phyloP scores from a whole-genome alignment of 192 early-diverging fungal species.

The Gigaspora rosea region DNA sequence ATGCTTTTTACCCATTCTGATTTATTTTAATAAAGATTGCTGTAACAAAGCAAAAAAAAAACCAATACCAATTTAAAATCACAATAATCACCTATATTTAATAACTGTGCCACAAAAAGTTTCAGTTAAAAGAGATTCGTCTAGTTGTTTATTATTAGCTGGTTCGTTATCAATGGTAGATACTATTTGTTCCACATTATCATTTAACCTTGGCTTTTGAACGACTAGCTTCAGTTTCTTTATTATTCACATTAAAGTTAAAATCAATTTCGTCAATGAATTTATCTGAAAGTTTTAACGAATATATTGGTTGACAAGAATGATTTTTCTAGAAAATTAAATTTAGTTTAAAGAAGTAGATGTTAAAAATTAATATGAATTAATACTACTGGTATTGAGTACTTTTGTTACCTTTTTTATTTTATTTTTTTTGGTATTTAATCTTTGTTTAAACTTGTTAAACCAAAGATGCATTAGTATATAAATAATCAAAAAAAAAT shows the following conservation, averaged over 20 bases:
- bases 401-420: slow-evolving; percentile 13
- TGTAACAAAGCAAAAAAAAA: background rate
- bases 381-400: background rate
- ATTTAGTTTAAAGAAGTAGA: background rate
- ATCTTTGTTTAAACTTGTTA: background rate
- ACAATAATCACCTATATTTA: slow-evolving; percentile 4
- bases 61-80: background rate
- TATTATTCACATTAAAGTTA: too few relatives aligned
- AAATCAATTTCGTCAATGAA: background rate
- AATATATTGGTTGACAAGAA: background rate
- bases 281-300: background rate
- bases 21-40: background rate
- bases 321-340: background rate
- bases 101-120: slow-evolving; percentile 8
- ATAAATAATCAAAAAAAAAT: background rate
- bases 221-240: background rate
- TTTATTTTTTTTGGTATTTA: slow-evolving; percentile 16
- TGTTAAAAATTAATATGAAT: background rate
- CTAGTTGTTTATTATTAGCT: background rate
- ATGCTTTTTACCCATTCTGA: background rate
- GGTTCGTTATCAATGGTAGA: too few relatives aligned
- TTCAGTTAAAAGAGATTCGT: slow-evolving; percentile 14
- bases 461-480: background rate
- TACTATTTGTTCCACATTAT: background rate
- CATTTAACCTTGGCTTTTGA: background rate